Percentiles rank a stretch among this genome's conserved stretches.
Conservation (phyloP, 2,329 filamentous ascomycete genomes). For the Stylonectria norvegica region DNA sequence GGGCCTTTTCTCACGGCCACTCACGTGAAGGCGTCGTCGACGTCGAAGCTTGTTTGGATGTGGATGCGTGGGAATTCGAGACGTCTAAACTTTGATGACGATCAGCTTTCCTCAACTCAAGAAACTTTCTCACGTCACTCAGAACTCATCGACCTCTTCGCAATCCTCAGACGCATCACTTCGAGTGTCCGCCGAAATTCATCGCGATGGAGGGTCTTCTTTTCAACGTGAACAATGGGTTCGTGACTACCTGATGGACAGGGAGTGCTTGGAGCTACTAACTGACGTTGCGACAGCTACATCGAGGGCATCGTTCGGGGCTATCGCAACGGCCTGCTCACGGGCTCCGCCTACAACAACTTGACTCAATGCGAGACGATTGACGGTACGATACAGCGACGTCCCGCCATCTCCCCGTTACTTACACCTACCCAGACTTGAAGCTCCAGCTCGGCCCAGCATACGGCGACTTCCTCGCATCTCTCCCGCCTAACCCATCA, state of each 20-base stretch:
- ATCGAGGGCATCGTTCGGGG: slow-evolving; percentile 96
- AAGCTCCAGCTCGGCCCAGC: slow-evolving; percentile 96
- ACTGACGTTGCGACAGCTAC: slow-evolving; percentile 59
- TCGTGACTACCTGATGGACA: slow-evolving; percentile 31
- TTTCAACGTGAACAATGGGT: slow-evolving; percentile 95
- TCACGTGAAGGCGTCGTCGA: slow-evolving; percentile 27
- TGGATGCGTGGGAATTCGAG: slow-evolving; percentile 24
- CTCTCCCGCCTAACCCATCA: slow-evolving; percentile 92
- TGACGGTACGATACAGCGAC: slow-evolving; percentile 62
- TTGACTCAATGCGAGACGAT: slow-evolving; percentile 97
- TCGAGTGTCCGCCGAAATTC: slow-evolving; percentile 2
- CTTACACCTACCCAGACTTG: slow-evolving; percentile 61
- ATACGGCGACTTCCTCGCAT: slow-evolving; percentile 94
- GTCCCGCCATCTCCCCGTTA: not conserved
- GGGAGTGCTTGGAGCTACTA: slow-evolving; percentile 16
- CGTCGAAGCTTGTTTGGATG: slow-evolving; percentile 18
- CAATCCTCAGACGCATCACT: slow-evolving; percentile 4
- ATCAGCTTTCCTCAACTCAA: slow-evolving; percentile 2
- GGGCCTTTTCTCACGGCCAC: slow-evolving; percentile 19
- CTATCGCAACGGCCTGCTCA: slow-evolving; percentile 92
- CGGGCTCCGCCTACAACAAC: slow-evolving; percentile 87
- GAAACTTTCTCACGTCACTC: slow-evolving; percentile 7
- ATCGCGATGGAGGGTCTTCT: slow-evolving; percentile 81
- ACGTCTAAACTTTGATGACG: too few species aligned
- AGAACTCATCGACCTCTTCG: slow-evolving; percentile 8